These are phyloP conservation scores for Coemansia sp. DNA, from an alignment of 192 early-diverging fungal genomes.

Conservation along the genomic window DNA sequence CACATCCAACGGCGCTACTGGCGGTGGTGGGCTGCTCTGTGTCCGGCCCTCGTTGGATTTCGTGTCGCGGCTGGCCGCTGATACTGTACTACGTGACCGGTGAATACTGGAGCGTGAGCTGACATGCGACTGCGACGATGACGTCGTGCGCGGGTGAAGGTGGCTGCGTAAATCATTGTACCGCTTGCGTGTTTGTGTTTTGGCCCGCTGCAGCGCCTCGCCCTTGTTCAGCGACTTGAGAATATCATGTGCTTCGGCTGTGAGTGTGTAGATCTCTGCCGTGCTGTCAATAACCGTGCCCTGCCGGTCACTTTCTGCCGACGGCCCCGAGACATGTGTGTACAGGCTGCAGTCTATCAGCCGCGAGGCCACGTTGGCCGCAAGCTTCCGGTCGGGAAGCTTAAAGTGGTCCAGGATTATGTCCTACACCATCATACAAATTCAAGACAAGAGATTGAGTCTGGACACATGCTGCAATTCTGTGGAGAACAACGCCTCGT, in stretches of 20 bases:
- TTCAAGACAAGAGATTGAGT: not conserved
- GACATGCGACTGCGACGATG: slow-evolving; percentile 4
- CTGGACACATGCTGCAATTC: not conserved
- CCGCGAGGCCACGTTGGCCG: slow-evolving; percentile 42
- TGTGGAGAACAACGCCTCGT: not conserved
- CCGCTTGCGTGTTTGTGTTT: slow-evolving; percentile 44
- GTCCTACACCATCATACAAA: slow-evolving; percentile 26
- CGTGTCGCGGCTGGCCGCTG: not conserved
- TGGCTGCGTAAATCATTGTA: slow-evolving; percentile 44
- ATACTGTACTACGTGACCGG: slow-evolving; percentile 3
- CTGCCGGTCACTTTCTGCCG: slow-evolving; percentile 1
- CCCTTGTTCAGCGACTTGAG: slow-evolving; percentile 32
- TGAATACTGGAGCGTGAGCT: slow-evolving; percentile 9
- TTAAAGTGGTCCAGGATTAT: slow-evolving; percentile 52
- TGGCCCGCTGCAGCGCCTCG: slow-evolving; percentile 33
- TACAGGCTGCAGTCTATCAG: slow-evolving; percentile 53
- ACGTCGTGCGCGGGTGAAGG: slow-evolving; percentile 23
- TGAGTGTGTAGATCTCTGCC: slow-evolving; percentile 51
- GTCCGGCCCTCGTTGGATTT: not conserved
- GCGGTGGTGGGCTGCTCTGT: slow-evolving; percentile 11
- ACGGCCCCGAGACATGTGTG: slow-evolving; percentile 49
- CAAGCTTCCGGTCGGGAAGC: slow-evolving; percentile 48
- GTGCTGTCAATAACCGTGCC: slow-evolving; percentile 48
- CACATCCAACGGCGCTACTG: slow-evolving; percentile 37
- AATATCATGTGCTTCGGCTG: slow-evolving; percentile 23